Evolutionary conservation across 306 rosid species (phyloP), one percentile per base, ranked within the genome.

Genomic region (Pachyrhizus erosus): DNA sequence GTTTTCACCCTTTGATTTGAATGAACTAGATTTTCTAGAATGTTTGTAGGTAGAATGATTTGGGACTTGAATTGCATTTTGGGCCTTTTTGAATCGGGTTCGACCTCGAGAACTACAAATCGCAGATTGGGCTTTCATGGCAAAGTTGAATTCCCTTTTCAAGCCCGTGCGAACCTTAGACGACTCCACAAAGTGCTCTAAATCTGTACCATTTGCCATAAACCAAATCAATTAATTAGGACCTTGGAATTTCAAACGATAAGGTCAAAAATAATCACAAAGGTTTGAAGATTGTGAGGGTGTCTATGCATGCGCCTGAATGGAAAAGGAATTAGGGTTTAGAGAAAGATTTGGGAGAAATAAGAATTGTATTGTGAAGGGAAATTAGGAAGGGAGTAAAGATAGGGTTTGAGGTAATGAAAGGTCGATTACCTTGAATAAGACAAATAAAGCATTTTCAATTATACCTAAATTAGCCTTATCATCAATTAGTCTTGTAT

Each of bases 71-170:
- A 49, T 81, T 58, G 3, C 88, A 83, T 80, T 86, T 15, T 54
- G 79, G 46, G 64, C 61, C 75, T 65, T 86, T 52, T 77, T 62
- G 31, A 85, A 84, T 17, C 93, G 88, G 8, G 93, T 94, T 77
- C 92, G 91, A 15, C 93, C 91, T 31, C 84, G 49, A 3, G 93
- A 85, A 14, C 82, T 85, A 23, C 80, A 76, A 14, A 92, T 83
- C 82, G 91, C 87, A 0, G 90, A 72, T 62, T 89, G 97, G 17
- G 85, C 86, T 84, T 90, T 89, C 84, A 89, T 72, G n/a, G 95
- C 92, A 52, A 88, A 91, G n/a, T 84, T 88, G 37, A 89, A 87
- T 84, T 94, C 97, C 26, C 96, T 91, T 81, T 91, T 88, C 13
- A 88, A 84, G 43, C 81, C 76, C 61, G 75, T 42, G 12, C 92